A percentile compares a stretch with the other conserved stretches of the same genome.
These are phyloP conservation scores for Mrakia gelida DNA, from an alignment of 768 basidiomycete species.

Conservation along the genomic window DNA sequence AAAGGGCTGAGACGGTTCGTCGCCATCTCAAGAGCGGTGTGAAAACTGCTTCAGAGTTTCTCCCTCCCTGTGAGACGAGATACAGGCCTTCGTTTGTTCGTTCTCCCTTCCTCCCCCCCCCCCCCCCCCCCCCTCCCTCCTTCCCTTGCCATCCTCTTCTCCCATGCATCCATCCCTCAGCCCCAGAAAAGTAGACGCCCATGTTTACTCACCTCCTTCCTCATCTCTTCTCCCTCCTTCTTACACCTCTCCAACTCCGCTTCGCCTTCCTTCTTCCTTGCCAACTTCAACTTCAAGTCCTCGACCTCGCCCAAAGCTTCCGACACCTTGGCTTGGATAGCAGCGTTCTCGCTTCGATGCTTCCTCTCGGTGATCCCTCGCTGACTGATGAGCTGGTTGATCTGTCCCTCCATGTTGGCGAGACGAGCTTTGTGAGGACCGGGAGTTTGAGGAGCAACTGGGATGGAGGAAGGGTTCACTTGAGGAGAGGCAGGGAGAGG, in stretches of 20 bases:
- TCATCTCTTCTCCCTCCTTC: slow-evolving; percentile 17
- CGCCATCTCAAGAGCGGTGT: no score
- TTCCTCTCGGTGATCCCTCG: background rate
- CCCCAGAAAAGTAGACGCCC: no score
- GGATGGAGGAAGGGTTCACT: background rate
- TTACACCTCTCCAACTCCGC: slow-evolving; percentile 15
- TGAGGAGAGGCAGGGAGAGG: slow-evolving; percentile 16
- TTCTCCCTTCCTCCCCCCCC: background rate
- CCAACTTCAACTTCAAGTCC: background rate
- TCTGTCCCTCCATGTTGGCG: slow-evolving; percentile 2
- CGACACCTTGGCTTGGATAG: background rate
- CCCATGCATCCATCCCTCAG: background rate
- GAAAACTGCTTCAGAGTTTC: no score
- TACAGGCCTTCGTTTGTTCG: no score
- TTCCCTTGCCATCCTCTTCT: background rate
- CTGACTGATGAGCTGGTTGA: slow-evolving; percentile 16
- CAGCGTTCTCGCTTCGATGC: slow-evolving; percentile 18
- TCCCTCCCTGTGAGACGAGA: background rate
- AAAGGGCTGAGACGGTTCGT: no score
- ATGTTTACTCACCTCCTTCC: background rate
- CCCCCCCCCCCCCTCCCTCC: background rate
- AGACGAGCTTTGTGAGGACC: slow-evolving; percentile 11
- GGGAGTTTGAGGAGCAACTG: slow-evolving; percentile 12
- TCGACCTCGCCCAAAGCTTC: slow-evolving; percentile 4
- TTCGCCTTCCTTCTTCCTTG: background rate